A percentile compares a stretch with the other conserved stretches of the same genome.
Conservation (phyloP, 257 asterid genomes). For the Mentha longifolia region DNA sequence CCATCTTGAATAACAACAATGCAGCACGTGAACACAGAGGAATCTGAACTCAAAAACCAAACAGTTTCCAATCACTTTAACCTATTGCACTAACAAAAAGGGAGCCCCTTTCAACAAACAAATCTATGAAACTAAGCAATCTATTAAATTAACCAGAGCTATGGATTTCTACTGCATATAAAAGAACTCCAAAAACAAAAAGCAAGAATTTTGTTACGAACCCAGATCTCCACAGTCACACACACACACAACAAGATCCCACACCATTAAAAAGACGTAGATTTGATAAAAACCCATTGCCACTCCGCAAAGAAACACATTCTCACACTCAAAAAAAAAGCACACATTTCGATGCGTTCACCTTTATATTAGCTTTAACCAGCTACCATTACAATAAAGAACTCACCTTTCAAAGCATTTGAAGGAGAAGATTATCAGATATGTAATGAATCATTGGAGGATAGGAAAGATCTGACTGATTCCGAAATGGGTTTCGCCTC, state of each 20-base stretch:
- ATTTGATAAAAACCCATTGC: conserved; percentile 35
- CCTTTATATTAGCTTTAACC: conserved; percentile 21
- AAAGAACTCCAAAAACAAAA: not conserved
- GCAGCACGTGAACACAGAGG: conserved; percentile 29
- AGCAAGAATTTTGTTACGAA: conserved; percentile 19
- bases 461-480: conserved; percentile 47
- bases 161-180: not conserved
- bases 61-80: conserved; percentile 26
- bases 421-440: conserved; percentile 27
- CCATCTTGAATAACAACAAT: conserved; percentile 28
- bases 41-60: conserved; percentile 20
- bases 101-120: conserved; percentile 29
- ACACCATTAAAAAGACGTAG: conserved; percentile 34
- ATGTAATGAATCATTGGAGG: conserved; percentile 34
- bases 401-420: conserved; percentile 48
- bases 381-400: not conserved
- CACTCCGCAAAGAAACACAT: conserved; percentile 28
- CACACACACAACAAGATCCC: conserved; percentile 38
- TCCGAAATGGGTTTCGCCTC: conserved; percentile 39
- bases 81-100: conserved; percentile 22
- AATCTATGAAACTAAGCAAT: conserved; percentile 17
- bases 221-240: conserved; percentile 44
- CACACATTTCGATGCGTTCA: conserved; percentile 24
- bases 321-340: conserved; percentile 34
- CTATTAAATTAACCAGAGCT: conserved; percentile 7